A percentile compares a stretch with the other conserved stretches of the same genome.
phyloP scores from a whole-genome alignment of 345 rosid species.

The Lepidium africanum region DNA sequence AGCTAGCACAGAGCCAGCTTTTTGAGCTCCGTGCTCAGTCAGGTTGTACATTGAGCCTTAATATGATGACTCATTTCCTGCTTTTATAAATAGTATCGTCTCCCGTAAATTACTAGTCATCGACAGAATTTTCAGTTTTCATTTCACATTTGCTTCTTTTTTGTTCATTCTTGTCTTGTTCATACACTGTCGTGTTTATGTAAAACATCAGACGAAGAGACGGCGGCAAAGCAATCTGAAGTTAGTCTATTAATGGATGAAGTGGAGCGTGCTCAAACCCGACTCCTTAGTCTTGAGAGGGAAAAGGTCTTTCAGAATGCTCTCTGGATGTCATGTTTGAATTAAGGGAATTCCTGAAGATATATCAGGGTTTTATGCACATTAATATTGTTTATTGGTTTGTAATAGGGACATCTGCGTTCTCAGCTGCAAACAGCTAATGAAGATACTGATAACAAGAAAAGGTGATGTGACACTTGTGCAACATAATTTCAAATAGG shows the following conservation, averaged over 20 bases:
- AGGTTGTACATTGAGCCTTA: slow-evolving; percentile 45
- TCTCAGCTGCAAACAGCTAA: slow-evolving; percentile 82
- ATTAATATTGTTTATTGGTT: slow-evolving; percentile 11
- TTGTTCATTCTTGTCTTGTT: slow-evolving; percentile 7
- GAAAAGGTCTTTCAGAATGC: slow-evolving; percentile 56
- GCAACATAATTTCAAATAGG: background rate
- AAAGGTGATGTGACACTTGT: slow-evolving; percentile 41
- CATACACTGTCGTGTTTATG: slow-evolving; percentile 1
- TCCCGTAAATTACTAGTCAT: background rate
- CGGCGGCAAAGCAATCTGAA: slow-evolving; percentile 91
- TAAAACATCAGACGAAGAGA: slow-evolving; percentile 71
- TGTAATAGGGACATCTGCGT: slow-evolving; percentile 67
- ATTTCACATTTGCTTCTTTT: background rate
- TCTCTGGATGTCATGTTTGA: slow-evolving; percentile 7
- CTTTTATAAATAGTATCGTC: background rate
- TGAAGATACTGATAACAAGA: slow-evolving; percentile 67
- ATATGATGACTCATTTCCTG: slow-evolving; percentile 6
- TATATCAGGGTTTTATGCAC: background rate
- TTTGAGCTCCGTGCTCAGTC: slow-evolving; percentile 95
- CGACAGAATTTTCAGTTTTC: background rate
- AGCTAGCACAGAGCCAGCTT: slow-evolving; percentile 95
- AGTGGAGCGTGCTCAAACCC: slow-evolving; percentile 97
- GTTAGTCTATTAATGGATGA: slow-evolving; percentile 94
- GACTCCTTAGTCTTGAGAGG: slow-evolving; percentile 89
- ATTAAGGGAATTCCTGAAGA: background rate